Evolutionary conservation across 495 filamentous ascomycete genomes (phyloP).

Genomic region (Penicillium simplicissimum): DNA sequence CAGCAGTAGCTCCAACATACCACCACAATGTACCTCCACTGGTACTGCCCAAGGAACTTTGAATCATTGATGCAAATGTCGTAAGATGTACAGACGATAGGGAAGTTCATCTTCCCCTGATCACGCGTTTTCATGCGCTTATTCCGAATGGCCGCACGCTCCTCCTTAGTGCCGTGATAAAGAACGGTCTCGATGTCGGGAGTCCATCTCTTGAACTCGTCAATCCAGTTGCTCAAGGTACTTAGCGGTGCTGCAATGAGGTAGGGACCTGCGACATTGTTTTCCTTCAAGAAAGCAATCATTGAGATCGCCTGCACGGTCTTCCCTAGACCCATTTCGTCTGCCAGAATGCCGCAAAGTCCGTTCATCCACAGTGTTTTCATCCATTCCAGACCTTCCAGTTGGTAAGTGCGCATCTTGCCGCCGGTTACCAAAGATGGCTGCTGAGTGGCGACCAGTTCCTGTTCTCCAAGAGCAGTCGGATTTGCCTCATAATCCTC

Average conservation of each 20-base stretch:
- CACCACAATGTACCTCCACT: conserved; percentile 97
- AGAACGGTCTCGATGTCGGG: conserved; percentile 82
- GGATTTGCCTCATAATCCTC: conserved; percentile 58
- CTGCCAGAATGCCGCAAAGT: conserved; percentile 90
- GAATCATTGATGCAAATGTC: conserved; percentile 94
- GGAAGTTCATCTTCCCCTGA: conserved; percentile 69
- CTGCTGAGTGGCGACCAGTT: conserved; percentile 78
- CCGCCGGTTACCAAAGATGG: conserved; percentile 83
- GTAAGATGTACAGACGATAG: conserved; percentile 89
- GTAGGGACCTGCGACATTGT: conserved; percentile 84
- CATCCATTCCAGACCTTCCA: conserved; percentile 94
- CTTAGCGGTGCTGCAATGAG: conserved; percentile 87
- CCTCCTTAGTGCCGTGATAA: conserved; percentile 80
- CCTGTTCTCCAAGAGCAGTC: conserved; percentile 69
- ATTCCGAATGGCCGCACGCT: conserved; percentile 70
- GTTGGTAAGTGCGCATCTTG: conserved; percentile 89
- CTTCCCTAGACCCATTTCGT: conserved; percentile 69
- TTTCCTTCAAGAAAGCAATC: conserved; percentile 84
- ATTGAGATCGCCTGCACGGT: conserved; percentile 93
- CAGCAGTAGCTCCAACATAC: conserved; percentile 44
- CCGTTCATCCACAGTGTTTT: conserved; percentile 86
- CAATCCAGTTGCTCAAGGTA: conserved; percentile 94
- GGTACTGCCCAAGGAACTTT: conserved; percentile 72
- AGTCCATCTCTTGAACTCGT: conserved; percentile 88
- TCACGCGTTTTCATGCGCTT: conserved; percentile 59